Evolutionary conservation across 2,329 filamentous ascomycete genomes (phyloP).

Genomic region (Biscogniauxia marginata): DNA sequence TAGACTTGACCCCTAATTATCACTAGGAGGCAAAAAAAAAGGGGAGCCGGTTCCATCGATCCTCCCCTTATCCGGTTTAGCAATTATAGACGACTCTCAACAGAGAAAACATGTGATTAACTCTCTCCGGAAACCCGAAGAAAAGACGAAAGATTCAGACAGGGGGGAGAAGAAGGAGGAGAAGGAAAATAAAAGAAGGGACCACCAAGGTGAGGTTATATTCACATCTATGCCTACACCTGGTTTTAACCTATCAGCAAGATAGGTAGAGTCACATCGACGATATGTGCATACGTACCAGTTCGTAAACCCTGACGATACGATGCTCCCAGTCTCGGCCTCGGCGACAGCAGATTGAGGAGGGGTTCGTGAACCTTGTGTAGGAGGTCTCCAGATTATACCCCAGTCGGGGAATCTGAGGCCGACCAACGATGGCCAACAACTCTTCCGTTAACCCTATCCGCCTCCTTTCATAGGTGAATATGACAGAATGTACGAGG

Average conservation of each 20-base stretch:
- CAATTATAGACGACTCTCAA: neutral
- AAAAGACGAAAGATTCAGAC: neutral
- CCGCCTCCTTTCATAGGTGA: neutral
- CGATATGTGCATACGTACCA: neutral
- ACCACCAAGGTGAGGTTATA: neutral
- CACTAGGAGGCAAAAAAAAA: neutral
- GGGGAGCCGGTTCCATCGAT: neutral
- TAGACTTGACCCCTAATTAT: neutral
- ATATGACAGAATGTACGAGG: neutral
- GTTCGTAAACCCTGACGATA: neutral
- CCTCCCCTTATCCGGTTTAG: neutral
- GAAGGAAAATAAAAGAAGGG: neutral
- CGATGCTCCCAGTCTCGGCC: neutral
- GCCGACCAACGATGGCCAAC: conserved; percentile 15
- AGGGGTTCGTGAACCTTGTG: neutral
- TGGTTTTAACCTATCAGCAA: neutral
- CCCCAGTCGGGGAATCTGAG: conserved; percentile 20
- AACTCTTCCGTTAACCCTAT: neutral
- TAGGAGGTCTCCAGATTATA: neutral
- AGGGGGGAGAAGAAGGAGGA: neutral
- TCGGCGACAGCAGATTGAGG: neutral
- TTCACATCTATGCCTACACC: neutral
- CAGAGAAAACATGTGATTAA: neutral
- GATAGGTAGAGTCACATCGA: neutral
- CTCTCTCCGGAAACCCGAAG: neutral